A percentile compares a stretch with the other conserved stretches of the same genome.
Conservation (phyloP, 1,284 basidiomycete genomes). For the Inonotus hispidus region DNA sequence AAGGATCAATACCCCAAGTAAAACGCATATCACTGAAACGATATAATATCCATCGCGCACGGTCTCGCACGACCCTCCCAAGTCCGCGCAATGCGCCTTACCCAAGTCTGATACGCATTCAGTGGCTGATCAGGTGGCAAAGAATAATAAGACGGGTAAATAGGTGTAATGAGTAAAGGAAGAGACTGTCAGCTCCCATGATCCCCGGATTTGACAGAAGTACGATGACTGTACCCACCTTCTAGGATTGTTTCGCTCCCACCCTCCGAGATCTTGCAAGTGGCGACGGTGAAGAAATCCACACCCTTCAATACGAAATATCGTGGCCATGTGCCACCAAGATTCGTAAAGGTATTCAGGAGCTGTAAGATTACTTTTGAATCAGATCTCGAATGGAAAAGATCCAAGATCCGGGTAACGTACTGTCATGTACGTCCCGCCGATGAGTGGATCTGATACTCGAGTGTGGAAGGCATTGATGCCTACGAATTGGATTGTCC, state of each 20-base stretch:
- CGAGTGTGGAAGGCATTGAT: constrained; percentile 98
- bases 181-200: background rate
- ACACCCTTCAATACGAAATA: constrained; percentile 91
- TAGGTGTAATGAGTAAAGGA: background rate
- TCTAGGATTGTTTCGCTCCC: constrained; percentile 47
- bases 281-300: constrained; percentile 80
- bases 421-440: constrained; percentile 98
- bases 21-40: constrained; percentile 76
- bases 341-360: constrained; percentile 93
- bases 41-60: constrained; percentile 92
- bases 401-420: constrained; percentile 24
- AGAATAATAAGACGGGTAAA: background rate
- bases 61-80: constrained; percentile 78
- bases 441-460: constrained; percentile 95
- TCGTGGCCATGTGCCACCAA: constrained; percentile 97
- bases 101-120: constrained; percentile 92
- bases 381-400: background rate
- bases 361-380: constrained; percentile 44
- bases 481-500: constrained; percentile 97
- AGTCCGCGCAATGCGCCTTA: constrained; percentile 69
- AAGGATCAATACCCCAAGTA: constrained; percentile 68
- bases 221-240: constrained; percentile 39
- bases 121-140: constrained; percentile 39
- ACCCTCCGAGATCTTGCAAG: constrained; percentile 64
- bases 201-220: background rate